Percentiles rank a stretch among this genome's conserved stretches.
These are phyloP conservation scores for Penicillium mononematosum DNA, from an alignment of 495 filamentous ascomycete species.

Conservation along the genomic window DNA sequence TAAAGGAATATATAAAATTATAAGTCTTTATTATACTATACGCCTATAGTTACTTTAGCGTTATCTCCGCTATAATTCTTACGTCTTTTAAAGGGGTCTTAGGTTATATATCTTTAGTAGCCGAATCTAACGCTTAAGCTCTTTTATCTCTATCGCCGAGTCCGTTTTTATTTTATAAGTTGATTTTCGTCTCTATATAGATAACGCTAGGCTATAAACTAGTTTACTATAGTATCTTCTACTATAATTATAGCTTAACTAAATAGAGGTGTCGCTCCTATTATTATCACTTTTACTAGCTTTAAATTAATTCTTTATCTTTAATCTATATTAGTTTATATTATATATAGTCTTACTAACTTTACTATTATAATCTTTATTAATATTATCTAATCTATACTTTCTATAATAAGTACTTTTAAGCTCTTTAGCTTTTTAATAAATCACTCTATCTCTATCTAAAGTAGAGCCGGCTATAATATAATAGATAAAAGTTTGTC, in stretches of 20 bases:
- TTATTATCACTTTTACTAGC: background rate
- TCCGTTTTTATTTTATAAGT: background rate
- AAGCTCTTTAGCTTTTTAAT: slow-evolving; percentile 24
- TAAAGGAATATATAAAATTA: background rate
- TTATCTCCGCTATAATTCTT: background rate
- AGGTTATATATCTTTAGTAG: background rate
- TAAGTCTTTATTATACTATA: background rate
- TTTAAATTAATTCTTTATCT: background rate
- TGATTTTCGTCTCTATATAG: background rate
- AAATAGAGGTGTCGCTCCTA: background rate
- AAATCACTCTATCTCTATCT: slow-evolving; percentile 23
- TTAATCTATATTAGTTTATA: background rate
- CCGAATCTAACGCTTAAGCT: slow-evolving; percentile 1
- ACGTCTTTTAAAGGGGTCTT: background rate
- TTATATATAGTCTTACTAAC: background rate
- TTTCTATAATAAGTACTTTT: slow-evolving; percentile 13
- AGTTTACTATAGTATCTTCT: background rate
- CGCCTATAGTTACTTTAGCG: background rate
- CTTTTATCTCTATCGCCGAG: background rate
- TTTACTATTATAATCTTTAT: slow-evolving; percentile 11
- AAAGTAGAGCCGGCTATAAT: slow-evolving; percentile 16
- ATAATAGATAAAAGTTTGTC: slow-evolving; percentile 22
- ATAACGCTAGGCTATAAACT: background rate
- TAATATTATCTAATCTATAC: slow-evolving; percentile 3
- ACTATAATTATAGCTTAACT: background rate